Base-by-base conservation (phyloP, 495 filamentous ascomycete species). In the Penicillium goetzii region DNA sequence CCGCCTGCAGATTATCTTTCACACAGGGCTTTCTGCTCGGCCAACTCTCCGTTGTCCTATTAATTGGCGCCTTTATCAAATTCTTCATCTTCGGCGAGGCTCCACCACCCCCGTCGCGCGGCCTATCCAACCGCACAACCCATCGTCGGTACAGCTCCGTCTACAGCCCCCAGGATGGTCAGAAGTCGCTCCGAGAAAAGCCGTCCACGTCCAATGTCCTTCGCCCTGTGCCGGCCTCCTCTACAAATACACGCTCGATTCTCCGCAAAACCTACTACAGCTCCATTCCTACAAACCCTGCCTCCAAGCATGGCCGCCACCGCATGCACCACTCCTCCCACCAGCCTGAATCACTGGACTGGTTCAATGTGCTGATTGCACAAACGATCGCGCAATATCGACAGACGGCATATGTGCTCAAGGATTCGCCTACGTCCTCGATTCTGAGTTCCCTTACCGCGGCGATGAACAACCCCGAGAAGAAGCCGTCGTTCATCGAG, bases 61-160 rank as follows among this genome's bases (percentile, higher is more conserved):
- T 98, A 59, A 86, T 98, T 62, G 92, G 92, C 54, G 89, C 89
- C 66, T 99, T 99, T 81, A 99, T 99, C 77, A 97, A 96, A 77
- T 99, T 97, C 86, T 99, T 99, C 87, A 97, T 99, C 76, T 98
- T 99, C 69, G 95, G 95, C 69, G 94, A 99, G 71, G 85, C 91
- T 30, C 92, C 94, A 0, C 90, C 89, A 1, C 85, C 92, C 43
- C 93, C 95, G 49, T 87, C 89, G 33, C 88, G 89, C 53, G 89
- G 90, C 26, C 84, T 90, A 51, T 86, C 90, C 64, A 86, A 91
- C 83, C 63, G 88, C 83, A 65, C 86, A 81, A 72, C 79, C 57
- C 77, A 82, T 71, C 76, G 75, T 75, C 88, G 89, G 65, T 90
- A 90, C 33, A 84, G 89, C 66, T 87, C 73, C 68, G 81, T 80